These are phyloP conservation scores for Austroboletus niveus DNA, from an alignment of 1,284 basidiomycete species.

Conservation along the genomic window DNA sequence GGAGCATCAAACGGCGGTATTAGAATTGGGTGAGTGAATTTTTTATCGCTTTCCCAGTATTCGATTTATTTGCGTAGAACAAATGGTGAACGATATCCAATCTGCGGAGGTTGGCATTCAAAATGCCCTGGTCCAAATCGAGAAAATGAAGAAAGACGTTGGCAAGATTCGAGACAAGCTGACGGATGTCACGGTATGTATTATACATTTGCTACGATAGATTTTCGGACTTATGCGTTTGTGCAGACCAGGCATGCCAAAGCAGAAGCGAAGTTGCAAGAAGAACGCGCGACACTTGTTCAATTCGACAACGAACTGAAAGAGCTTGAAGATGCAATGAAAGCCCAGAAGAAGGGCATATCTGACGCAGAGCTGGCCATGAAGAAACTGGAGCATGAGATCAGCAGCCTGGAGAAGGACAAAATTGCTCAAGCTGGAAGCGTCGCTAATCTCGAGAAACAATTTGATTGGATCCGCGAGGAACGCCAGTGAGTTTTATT, in stretches of 20 bases:
- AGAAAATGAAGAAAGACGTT: conserved; percentile 64
- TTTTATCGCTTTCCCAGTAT: background rate
- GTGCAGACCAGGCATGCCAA: conserved; percentile 55
- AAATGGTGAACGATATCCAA: conserved; percentile 80
- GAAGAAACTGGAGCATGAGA: conserved; percentile 56
- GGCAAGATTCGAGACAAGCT: conserved; percentile 56
- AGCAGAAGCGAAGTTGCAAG: conserved; percentile 72
- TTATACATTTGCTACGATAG: background rate
- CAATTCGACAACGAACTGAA: conserved; percentile 88
- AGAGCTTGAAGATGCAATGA: conserved; percentile 78
- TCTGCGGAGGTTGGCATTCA: conserved; percentile 55
- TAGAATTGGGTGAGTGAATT: conserved; percentile 75
- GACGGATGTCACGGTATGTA: conserved; percentile 50
- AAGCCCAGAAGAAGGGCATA: conserved; percentile 77
- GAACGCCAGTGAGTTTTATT: conserved; percentile 65
- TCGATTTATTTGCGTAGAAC: conserved; percentile 50
- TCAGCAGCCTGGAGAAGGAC: conserved; percentile 54
- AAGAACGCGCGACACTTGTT: conserved; percentile 83
- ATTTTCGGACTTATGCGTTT: background rate
- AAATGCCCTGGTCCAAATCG: conserved; percentile 59
- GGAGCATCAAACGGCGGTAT: conserved; percentile 81
- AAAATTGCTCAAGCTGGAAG: conserved; percentile 43
- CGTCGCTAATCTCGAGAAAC: conserved; percentile 70
- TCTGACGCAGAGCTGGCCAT: conserved; percentile 70
- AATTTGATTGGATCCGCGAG: conserved; percentile 85